Evolutionary conservation across 2,329 filamentous ascomycete genomes (phyloP), one percentile per base, ranked within the genome.

Genomic region (Cercospora nicotianae): DNA sequence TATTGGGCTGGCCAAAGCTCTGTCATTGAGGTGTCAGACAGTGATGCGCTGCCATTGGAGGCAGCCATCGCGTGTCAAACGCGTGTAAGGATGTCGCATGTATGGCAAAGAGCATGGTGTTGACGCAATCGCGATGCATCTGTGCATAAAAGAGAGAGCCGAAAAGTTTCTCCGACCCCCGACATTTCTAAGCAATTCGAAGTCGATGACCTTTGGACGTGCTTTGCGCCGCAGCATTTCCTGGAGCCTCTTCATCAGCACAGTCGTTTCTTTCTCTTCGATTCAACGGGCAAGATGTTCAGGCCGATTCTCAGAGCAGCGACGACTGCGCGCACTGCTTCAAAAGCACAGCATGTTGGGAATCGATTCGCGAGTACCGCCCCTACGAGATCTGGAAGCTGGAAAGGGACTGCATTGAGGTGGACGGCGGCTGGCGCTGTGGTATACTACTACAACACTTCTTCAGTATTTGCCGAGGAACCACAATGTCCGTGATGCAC

Each of bases 401-500:
- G 92, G 91, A 96, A 94, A 86, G 90, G 89, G 79, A 85, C 89
- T 62, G 85, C 85, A 3, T 79, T 87, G 75, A 87, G 94, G 83
- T 90, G 93, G 87, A 92, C 89, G 72, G 78, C 95, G 65, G 94
- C 92, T 0, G 85, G 84, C 67, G 92, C 86, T 20, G 89, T 90
- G 57, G 82, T 98, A 60, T 99, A 98, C 83, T 97, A 92, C 81
- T 99, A 98, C 81, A 96, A 93, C 83, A 97, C 93, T 7, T 94
- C 90, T 76, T 87, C 89, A 64, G 84, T 93, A 23, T 98, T 98
- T 80, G 91, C 93, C 16, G 92, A 97, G 75, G 90, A 96, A 80
- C 87, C 89, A 39, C 81, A 86, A 74, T 86, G 93, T 96, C 86
- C 73, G 90, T 70, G 20, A 13, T 1, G 30, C 8, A 4, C 13